These are phyloP conservation scores for Phtheirospermum japonicum DNA, from an alignment of 257 asterid genomes.

Conservation along the genomic window DNA sequence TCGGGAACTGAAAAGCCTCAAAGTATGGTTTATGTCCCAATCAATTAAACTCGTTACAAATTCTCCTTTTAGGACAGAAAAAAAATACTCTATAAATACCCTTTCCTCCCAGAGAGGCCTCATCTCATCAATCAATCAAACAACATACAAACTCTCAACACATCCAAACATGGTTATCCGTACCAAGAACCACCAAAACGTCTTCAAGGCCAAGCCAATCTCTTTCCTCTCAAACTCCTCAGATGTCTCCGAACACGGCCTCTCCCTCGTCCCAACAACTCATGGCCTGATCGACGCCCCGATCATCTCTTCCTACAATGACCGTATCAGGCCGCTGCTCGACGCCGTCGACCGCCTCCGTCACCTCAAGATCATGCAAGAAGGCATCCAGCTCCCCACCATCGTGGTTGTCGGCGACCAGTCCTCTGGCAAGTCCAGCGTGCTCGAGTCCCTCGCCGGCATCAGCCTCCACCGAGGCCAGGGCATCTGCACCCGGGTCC, in stretches of 20 bases:
- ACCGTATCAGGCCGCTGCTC: constrained; percentile 39
- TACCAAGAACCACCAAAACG: background rate
- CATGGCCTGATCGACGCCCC: constrained; percentile 33
- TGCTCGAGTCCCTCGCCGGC: constrained; percentile 48
- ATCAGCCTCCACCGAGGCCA: constrained; percentile 56
- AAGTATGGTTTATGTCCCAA: background rate
- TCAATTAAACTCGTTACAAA: background rate
- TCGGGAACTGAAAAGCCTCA: too few relatives aligned
- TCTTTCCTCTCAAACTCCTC: background rate
- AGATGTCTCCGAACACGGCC: background rate
- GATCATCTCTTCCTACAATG: constrained; percentile 39
- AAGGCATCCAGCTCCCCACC: constrained; percentile 51
- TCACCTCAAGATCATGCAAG: constrained; percentile 42
- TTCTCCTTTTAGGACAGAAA: constrained; percentile 1
- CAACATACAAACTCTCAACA: background rate
- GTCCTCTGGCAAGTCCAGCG: constrained; percentile 53
- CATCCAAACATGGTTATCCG: background rate
- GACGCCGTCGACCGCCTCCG: constrained; percentile 44
- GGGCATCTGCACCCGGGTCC: constrained; percentile 51
- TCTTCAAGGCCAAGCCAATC: background rate
- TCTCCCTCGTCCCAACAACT: background rate
- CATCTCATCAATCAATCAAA: too few relatives aligned
- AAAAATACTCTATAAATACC: background rate
- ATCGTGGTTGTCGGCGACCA: constrained; percentile 54
- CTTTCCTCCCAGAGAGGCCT: background rate